Conservation (phyloP, 2,329 filamentous ascomycete genomes). For the Trichoderma semiorbis region DNA sequence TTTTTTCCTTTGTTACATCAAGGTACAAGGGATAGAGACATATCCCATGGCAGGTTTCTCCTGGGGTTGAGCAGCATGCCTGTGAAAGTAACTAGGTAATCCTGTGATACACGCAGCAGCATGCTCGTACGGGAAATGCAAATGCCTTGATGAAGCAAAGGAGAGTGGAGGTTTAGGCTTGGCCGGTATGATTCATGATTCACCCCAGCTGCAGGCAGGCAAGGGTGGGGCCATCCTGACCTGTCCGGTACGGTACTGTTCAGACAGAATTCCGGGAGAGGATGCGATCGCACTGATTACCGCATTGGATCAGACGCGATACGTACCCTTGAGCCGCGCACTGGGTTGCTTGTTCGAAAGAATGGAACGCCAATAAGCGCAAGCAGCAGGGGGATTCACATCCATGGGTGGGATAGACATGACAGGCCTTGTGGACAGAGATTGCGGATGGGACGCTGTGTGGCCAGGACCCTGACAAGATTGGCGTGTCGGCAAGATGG, state of each 20-base stretch:
- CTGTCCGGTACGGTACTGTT: neutral
- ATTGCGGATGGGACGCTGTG: slow-evolving; percentile 18
- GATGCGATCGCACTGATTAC: slow-evolving; percentile 18
- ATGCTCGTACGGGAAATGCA: neutral
- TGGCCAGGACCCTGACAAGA: slow-evolving; percentile 18
- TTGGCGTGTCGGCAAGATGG: slow-evolving; percentile 21
- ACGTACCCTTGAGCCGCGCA: slow-evolving; percentile 13
- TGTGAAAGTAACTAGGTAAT: neutral
- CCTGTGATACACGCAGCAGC: neutral
- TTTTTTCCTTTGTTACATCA: neutral
- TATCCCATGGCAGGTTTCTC: neutral
- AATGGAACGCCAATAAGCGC: slow-evolving; percentile 13
- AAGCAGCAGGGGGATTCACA: neutral
- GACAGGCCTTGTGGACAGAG: slow-evolving; percentile 19
- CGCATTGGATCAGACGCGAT: slow-evolving; percentile 17
- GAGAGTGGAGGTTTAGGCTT: neutral
- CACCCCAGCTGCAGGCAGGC: neutral
- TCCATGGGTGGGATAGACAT: neutral
- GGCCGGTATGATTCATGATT: neutral
- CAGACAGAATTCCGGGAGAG: neutral
- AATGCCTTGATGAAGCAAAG: neutral
- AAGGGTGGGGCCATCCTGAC: neutral
- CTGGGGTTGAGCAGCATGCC: neutral
- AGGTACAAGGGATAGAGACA: neutral
- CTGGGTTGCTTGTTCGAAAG: neutral